Evolutionary conservation across 148 eudicot species (phyloP).

Genomic region (Heliosperma pusillum): DNA sequence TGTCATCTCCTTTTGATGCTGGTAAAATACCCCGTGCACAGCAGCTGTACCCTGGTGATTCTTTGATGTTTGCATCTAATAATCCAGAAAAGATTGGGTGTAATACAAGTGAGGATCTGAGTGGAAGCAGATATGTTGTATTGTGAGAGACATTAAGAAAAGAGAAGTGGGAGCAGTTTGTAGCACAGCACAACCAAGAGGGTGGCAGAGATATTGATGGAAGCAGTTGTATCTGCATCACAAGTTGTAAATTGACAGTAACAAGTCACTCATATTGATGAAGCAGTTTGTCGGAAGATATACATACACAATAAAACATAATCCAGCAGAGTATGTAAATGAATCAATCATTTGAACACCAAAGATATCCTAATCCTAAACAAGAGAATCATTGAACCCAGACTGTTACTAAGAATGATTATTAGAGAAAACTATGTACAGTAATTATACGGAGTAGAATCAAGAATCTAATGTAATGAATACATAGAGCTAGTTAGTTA

Average conservation of each 20-base stretch:
- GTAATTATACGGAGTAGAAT: too few relatives aligned
- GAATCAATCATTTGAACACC: too few relatives aligned
- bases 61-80: slow-evolving; percentile 64
- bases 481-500: too few relatives aligned
- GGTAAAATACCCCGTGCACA: slow-evolving; percentile 40
- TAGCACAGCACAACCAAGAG: slow-evolving; percentile 1
- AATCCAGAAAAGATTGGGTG: neutral
- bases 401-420: too few relatives aligned
- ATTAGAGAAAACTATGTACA: too few relatives aligned
- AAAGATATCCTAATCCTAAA: too few relatives aligned
- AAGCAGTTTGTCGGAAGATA: too few relatives aligned
- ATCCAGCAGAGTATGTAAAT: too few relatives aligned
- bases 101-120: neutral
- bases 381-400: too few relatives aligned
- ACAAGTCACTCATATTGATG: slow-evolving; percentile 1
- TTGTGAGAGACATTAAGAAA: neutral
- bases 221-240: slow-evolving; percentile 20
- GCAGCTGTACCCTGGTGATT: slow-evolving; percentile 31
- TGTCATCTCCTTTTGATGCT: slow-evolving; percentile 36
- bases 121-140: neutral
- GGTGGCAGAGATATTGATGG: too few relatives aligned
- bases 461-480: too few relatives aligned
- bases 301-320: too few relatives aligned
- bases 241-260: neutral
- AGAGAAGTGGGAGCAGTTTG: neutral